Evolutionary conservation across 129 eudicot species (phyloP), one percentile per base, ranked within the genome.

Genomic region (Artemisia tridentata): DNA sequence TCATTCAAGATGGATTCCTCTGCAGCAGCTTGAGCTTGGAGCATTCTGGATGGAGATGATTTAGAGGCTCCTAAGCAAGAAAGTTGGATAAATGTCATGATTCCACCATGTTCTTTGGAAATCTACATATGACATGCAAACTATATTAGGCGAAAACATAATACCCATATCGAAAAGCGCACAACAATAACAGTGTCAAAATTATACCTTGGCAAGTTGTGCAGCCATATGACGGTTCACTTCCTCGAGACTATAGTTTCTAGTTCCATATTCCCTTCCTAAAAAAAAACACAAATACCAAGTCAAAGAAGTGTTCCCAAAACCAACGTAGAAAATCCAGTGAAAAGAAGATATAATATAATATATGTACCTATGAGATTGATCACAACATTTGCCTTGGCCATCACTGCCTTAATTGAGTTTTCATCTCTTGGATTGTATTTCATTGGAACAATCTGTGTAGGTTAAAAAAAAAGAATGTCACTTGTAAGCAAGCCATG

Each of bases 71-170:
- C 98, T 76, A 92, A 81, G 81, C 92, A 81, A 58, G 98, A 92
- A 78, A 92, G 85, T 62, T 92, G 96, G 62, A 92, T 85, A 75
- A 86, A 89, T 72, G 96, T 87, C 98, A 89, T 87, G 38, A 92
- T 92, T 69, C 98, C 98, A 75, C 98, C 98, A 70, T 92, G 98
- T 80, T 92, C 98, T 73, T 85, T 92, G 50, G 98, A 82, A 71
- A 92, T 84, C 98, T 89, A 83, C 81, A 77, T 2, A 74, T 65
- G 58, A 56, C 50, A 63, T 47, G 67, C 38, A 69, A n/a, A 57
- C 58, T 34, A 27, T 69, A 31, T 64, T 52, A 60, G 34, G 29
- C 15, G 29, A 68, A 46, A 67, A n/a, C 16, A 6, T n/a, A n/a
- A 75, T 21, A 13, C n/a, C 38, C 19, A 45, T 5, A 59, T 20